A percentile compares a stretch with the other conserved stretches of the same genome.
Conservation (phyloP, 202 grass and related monocot genomes). For the Brachypodium distachyon region DNA sequence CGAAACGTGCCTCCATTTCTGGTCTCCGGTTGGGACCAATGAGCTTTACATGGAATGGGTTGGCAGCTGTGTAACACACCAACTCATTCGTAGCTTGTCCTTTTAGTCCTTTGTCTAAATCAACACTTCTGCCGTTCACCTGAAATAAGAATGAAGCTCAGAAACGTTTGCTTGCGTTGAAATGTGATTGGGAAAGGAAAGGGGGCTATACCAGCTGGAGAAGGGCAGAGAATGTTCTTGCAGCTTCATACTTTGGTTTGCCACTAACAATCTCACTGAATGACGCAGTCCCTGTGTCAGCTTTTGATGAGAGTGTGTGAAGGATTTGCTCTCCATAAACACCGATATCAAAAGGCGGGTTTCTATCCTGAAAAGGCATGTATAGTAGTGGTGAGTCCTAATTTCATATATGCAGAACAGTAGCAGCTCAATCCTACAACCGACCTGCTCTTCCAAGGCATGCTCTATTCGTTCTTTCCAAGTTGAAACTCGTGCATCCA, state of each 20-base stretch:
- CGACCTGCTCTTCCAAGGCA: conserved; percentile 85
- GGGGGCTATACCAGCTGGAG: conserved; percentile 69
- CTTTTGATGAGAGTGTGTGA: conserved; percentile 44
- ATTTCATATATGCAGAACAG: neutral
- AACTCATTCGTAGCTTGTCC: conserved; percentile 33
- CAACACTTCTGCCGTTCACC: conserved; percentile 82
- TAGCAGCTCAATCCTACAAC: conserved; percentile 1
- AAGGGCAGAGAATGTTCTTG: conserved; percentile 95
- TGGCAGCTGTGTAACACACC: conserved; percentile 62
- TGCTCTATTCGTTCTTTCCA: conserved; percentile 89
- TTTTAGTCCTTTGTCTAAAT: conserved; percentile 66
- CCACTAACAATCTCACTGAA: conserved; percentile 62
- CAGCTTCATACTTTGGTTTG: conserved; percentile 69
- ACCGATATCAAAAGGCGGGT: conserved; percentile 89
- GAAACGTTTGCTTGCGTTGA: neutral
- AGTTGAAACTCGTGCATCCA: conserved; percentile 90
- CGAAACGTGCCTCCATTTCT: conserved; percentile 29
- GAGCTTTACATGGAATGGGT: conserved; percentile 66
- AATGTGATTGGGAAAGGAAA: neutral
- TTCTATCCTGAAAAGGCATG: conserved; percentile 52
- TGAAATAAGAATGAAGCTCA: conserved; percentile 22
- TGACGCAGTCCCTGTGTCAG: conserved; percentile 38
- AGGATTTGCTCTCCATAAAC: conserved; percentile 80
- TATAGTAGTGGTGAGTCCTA: neutral
- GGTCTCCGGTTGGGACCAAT: conserved; percentile 32